Evolutionary conservation across 2,329 filamentous ascomycete species (phyloP).

Genomic region (Scleromitrula shiraiana): DNA sequence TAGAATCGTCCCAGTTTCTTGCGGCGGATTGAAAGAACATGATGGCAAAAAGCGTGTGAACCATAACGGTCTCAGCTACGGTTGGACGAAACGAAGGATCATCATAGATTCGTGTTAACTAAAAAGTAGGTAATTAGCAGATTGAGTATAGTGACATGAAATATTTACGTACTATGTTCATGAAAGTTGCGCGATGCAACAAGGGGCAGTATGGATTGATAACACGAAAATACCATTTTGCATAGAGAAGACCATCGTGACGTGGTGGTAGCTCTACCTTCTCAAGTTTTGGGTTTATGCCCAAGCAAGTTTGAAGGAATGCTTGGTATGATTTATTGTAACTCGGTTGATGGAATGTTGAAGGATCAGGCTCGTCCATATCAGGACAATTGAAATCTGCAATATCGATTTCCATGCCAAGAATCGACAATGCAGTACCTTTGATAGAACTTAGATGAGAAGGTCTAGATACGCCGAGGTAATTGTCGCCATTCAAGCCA

Average conservation of each 20-base stretch:
- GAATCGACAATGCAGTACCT: slow-evolving; percentile 67
- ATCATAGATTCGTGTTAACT: slow-evolving; percentile 62
- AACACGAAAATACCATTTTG: slow-evolving; percentile 67
- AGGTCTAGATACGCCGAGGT: slow-evolving; percentile 56
- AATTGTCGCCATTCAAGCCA: slow-evolving; percentile 47
- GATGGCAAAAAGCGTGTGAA: slow-evolving; percentile 73
- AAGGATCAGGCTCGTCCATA: slow-evolving; percentile 48
- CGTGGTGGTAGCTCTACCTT: slow-evolving; percentile 54
- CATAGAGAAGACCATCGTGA: slow-evolving; percentile 58
- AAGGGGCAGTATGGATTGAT: slow-evolving; percentile 66
- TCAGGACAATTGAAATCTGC: slow-evolving; percentile 62
- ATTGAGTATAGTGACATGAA: not conserved
- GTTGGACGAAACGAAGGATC: slow-evolving; percentile 55
- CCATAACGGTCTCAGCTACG: slow-evolving; percentile 56
- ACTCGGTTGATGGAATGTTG: slow-evolving; percentile 37
- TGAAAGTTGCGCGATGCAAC: slow-evolving; percentile 68
- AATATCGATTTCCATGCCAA: slow-evolving; percentile 74
- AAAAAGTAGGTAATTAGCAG: slow-evolving; percentile 11
- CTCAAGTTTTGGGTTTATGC: slow-evolving; percentile 48
- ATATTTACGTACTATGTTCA: slow-evolving; percentile 49
- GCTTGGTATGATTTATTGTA: slow-evolving; percentile 68
- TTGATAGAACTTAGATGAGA: slow-evolving; percentile 64
- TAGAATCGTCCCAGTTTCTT: slow-evolving; percentile 52
- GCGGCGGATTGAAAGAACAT: slow-evolving; percentile 72
- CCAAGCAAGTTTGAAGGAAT: slow-evolving; percentile 57